Conservation (phyloP, 768 basidiomycete genomes). For the Cyclocybe aegerita region DNA sequence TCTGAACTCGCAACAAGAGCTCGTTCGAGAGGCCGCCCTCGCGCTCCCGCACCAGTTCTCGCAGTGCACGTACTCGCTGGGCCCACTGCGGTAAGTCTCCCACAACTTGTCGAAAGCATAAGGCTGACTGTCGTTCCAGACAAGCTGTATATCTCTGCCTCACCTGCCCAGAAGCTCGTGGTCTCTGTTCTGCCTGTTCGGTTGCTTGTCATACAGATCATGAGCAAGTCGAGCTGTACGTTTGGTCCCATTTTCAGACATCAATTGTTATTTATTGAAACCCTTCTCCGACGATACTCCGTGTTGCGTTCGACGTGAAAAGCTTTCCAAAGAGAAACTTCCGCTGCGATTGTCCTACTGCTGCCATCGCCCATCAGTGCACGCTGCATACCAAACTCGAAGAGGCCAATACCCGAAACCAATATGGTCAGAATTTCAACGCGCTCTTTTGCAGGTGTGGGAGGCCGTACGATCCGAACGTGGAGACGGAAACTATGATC, state of each 20-base stretch:
- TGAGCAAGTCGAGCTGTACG: slow-evolving; percentile 78
- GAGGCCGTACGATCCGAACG: slow-evolving; percentile 66
- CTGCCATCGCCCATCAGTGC: slow-evolving; percentile 58
- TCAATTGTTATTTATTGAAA: slow-evolving; percentile 11
- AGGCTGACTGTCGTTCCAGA: slow-evolving; percentile 15
- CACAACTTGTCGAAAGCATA: too few relatives aligned
- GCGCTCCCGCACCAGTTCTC: slow-evolving; percentile 67
- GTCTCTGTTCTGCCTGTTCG: slow-evolving; percentile 82
- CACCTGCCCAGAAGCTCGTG: slow-evolving; percentile 65
- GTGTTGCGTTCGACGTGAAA: background rate
- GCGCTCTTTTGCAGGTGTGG: slow-evolving; percentile 76
- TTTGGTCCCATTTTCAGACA: background rate
- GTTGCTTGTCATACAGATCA: slow-evolving; percentile 86
- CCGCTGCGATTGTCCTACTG: slow-evolving; percentile 83
- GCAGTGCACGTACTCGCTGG: slow-evolving; percentile 61
- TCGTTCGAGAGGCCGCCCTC: slow-evolving; percentile 50
- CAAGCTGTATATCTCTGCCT: slow-evolving; percentile 84
- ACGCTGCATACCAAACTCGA: slow-evolving; percentile 56
- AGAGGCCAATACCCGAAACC: slow-evolving; percentile 56
- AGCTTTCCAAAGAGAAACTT: slow-evolving; percentile 82
- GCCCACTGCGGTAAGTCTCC: slow-evolving; percentile 44
- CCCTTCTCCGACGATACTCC: slow-evolving; percentile 13
- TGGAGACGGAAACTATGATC: slow-evolving; percentile 83
- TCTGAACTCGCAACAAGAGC: slow-evolving; percentile 46
- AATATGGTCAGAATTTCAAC: slow-evolving; percentile 74